Conservation (phyloP, 2,329 filamentous ascomycete species). For the Fusarium sp. region DNA sequence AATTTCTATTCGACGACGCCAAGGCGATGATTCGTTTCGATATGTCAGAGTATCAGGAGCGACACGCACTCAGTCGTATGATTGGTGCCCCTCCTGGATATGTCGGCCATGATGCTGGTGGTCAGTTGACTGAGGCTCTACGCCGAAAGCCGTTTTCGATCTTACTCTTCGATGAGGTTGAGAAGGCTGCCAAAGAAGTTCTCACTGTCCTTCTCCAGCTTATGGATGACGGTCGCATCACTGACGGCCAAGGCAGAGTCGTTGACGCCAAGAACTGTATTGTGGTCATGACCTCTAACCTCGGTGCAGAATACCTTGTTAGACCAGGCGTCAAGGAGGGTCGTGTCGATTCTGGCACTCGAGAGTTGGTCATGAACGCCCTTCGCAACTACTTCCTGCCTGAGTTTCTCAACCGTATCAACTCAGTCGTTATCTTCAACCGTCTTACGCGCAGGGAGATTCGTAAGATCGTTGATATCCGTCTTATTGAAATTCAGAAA, state of each 20-base stretch:
- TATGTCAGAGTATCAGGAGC: constrained; percentile 99
- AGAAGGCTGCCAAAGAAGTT: constrained; percentile 98
- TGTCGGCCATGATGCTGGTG: constrained; percentile 94
- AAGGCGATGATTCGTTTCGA: constrained; percentile 99
- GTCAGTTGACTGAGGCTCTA: constrained; percentile 94
- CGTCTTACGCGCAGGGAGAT: constrained; percentile 91
- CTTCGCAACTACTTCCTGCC: constrained; percentile 97
- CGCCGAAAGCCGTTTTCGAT: constrained; percentile 98
- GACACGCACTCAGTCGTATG: constrained; percentile 95
- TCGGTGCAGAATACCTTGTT: constrained; percentile 93
- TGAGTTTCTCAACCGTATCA: constrained; percentile 98
- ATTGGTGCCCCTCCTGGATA: constrained; percentile 98
- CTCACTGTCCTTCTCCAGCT: constrained; percentile 97
- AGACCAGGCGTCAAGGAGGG: constrained; percentile 83
- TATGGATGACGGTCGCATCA: constrained; percentile 99
- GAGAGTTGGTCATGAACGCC: constrained; percentile 89
- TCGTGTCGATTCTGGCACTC: constrained; percentile 85
- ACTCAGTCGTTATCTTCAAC: constrained; percentile 97
- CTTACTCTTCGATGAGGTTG: constrained; percentile 95
- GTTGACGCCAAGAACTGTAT: constrained; percentile 98
- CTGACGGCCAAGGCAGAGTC: constrained; percentile 94
- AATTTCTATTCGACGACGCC: constrained; percentile 97
- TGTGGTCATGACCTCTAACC: constrained; percentile 98
- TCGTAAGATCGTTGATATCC: constrained; percentile 93
- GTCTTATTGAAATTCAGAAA: constrained; percentile 89